phyloP scores from a whole-genome alignment of 305 asterid genomes.

The Fraxinus greggii region DNA sequence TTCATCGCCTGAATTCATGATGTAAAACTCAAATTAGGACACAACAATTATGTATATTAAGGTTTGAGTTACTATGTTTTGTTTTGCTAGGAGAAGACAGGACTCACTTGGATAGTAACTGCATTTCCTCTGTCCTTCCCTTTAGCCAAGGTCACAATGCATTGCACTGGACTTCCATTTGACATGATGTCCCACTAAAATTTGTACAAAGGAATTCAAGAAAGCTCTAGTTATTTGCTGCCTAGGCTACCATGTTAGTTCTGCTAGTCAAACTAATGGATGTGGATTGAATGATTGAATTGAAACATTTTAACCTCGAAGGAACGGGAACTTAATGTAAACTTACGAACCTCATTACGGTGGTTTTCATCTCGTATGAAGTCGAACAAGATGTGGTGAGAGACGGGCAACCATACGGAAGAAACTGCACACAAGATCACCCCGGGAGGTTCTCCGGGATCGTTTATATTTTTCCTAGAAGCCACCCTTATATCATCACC shows the following conservation, averaged over 20 bases:
- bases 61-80: not conserved
- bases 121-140: conserved; percentile 79
- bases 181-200: conserved; percentile 80
- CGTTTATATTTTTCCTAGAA: conserved; percentile 60
- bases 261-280: not conserved
- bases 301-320: not conserved
- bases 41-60: not conserved
- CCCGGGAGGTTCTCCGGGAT: conserved; percentile 78
- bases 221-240: not conserved
- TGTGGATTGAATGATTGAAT: not conserved
- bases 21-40: not conserved
- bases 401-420: conserved; percentile 71
- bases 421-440: conserved; percentile 65
- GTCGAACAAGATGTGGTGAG: conserved; percentile 59
- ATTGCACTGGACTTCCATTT: conserved; percentile 49
- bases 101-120: conserved; percentile 64
- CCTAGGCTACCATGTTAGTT: not conserved
- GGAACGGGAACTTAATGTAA: not conserved
- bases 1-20: conserved; percentile 51
- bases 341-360: conserved; percentile 59
- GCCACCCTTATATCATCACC: conserved; percentile 74
- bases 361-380: conserved; percentile 70
- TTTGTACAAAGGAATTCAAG: conserved; percentile 14
- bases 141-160: conserved; percentile 67
- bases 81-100: conserved; percentile 7